Evolutionary conservation across 441 rosid species (phyloP), one percentile per base, ranked within the genome.

Genomic region (Capsella rubella): DNA sequence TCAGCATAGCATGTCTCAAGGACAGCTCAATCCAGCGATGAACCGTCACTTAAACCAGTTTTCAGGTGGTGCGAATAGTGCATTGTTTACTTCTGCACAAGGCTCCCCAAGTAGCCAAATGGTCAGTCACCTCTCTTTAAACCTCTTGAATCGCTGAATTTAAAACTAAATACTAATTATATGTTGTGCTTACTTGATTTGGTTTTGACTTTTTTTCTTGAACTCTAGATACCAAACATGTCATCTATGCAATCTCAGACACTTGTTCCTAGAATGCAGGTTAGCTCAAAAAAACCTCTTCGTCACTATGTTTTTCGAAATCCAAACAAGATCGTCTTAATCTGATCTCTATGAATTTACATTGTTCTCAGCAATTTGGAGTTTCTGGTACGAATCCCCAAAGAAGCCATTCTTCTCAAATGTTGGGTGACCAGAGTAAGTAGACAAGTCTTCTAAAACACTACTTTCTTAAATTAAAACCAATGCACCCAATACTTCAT

Each of bases 11-110:
- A 85, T 96, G 84, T 90, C 90, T 70, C 99, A 95, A 87, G 87
- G 88, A 68, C 96, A 88, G 78, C 93, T 96, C 39, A 87, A 82
- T 74, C 99, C 91, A 83, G 90, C 88, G 71, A 78, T 90, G 83
- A 91, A 81, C 84, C 97, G 97, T 65, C 96, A 89, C 82, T 74
- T 96, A 71, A 83, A 80, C 80, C 98, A 91, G 86, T 90, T 87
- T 78, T 85, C 99, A 56, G 66, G 93, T 66, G 78, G 89, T 78
- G 93, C 93, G 37, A 95, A 87, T 80, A 87, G 67, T 74, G 89
- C 96, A 58, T 72, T 93, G 82, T 92, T 87, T 77, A 95, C 84
- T 86, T 89, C 98, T 80, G 97, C 97, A 51, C 98, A 96, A 83
- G 92, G 90, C 65, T 78, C 93, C 74, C 84, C 89, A 54, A 93